Evolutionary conservation across 805 yeast species (phyloP).

Genomic region (Candida verbasci): DNA sequence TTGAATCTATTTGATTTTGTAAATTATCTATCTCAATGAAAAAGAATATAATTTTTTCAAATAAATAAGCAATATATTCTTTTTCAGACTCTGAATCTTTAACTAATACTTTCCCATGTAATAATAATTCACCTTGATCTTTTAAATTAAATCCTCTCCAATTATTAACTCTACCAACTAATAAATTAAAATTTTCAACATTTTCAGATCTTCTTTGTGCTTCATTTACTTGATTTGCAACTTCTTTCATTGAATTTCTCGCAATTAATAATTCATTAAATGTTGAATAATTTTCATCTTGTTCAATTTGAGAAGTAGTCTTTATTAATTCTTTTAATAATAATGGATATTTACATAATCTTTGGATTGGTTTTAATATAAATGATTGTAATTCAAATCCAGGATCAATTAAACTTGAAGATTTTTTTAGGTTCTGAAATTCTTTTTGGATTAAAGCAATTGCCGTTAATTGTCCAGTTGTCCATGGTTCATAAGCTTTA

Average conservation of each 20-base stretch:
- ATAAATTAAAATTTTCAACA: slow-evolving; percentile 60
- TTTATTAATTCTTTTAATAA: slow-evolving; percentile 73
- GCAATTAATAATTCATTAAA: slow-evolving; percentile 71
- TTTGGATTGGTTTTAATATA: slow-evolving; percentile 89
- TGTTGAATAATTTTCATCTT: slow-evolving; percentile 14
- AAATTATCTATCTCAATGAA: slow-evolving; percentile 25
- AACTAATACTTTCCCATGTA: slow-evolving; percentile 67
- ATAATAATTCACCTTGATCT: slow-evolving; percentile 80
- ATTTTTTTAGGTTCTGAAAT: slow-evolving; percentile 48
- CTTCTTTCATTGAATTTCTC: slow-evolving; percentile 68
- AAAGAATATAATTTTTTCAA: slow-evolving; percentile 61
- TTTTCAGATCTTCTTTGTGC: slow-evolving; percentile 92
- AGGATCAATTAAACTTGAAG: slow-evolving; percentile 65
- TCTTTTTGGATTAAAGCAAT: slow-evolving; percentile 72
- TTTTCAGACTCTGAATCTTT: slow-evolving; percentile 70
- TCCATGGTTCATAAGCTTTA: slow-evolving; percentile 90
- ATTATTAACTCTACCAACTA: slow-evolving; percentile 72
- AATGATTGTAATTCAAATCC: slow-evolving; percentile 87
- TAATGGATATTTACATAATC: slow-evolving; percentile 93
- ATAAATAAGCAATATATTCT: slow-evolving; percentile 85
- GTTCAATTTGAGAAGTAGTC: slow-evolving; percentile 24
- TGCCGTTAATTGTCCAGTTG: slow-evolving; percentile 84
- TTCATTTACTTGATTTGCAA: slow-evolving; percentile 86
- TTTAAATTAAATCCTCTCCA: slow-evolving; percentile 86
- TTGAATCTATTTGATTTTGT: slow-evolving; percentile 19